Evolutionary conservation across 495 filamentous ascomycete species (phyloP).

Genomic region (Tuber calosporum): DNA sequence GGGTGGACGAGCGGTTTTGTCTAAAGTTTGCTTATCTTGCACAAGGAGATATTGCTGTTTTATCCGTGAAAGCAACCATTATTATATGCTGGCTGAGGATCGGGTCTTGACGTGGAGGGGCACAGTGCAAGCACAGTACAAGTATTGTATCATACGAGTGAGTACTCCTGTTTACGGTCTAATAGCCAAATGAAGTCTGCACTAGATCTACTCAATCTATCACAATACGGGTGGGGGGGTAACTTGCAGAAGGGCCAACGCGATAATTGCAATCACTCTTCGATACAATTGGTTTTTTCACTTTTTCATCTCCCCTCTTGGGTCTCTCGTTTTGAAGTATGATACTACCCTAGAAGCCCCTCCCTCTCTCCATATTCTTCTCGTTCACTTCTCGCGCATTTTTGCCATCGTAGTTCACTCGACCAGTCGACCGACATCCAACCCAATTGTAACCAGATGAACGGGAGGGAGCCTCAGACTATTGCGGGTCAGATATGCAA

Average conservation of each 20-base stretch:
- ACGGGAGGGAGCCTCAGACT: neutral
- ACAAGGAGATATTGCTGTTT: neutral
- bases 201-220: neutral
- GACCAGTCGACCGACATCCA: neutral
- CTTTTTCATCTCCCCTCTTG: neutral
- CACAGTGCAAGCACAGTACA: neutral
- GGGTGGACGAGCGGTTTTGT: neutral
- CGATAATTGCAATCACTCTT: neutral
- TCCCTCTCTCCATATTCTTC: neutral
- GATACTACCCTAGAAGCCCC: neutral
- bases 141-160: no score
- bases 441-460: neutral
- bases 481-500: neutral
- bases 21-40: neutral
- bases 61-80: no score
- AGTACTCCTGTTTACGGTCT: no score
- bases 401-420: neutral
- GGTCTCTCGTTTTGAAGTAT: neutral
- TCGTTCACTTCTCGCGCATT: neutral
- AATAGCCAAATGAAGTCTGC: neutral
- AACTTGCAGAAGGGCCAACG: neutral
- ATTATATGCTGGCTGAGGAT: neutral
- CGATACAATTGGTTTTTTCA: neutral
- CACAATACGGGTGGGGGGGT: neutral
- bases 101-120: neutral